Percentiles rank a stretch among this genome's conserved stretches.
phyloP scores from a whole-genome alignment of 331 rosid species.

The Pyrus hybrid region DNA sequence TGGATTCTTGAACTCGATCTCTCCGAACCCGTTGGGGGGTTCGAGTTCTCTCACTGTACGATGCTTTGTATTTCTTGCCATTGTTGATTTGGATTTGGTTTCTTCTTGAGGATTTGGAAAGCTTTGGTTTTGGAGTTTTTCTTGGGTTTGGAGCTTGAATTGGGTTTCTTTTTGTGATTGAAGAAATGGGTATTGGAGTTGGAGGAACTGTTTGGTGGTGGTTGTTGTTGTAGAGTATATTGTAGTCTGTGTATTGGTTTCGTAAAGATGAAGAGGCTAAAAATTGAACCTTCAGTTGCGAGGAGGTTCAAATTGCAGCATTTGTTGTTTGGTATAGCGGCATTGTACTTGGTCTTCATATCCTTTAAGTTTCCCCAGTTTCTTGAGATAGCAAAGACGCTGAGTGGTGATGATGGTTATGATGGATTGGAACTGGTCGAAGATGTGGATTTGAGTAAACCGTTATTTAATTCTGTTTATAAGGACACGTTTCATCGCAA shows the following conservation, averaged over 20 bases:
- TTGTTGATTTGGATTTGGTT: constrained; percentile 9
- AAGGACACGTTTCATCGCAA: constrained; percentile 72
- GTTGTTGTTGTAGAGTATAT: constrained; percentile 13
- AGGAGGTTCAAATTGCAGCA: constrained; percentile 76
- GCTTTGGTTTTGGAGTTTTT: neutral
- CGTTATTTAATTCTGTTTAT: constrained; percentile 57
- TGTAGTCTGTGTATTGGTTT: neutral
- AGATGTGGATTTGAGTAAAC: constrained; percentile 55
- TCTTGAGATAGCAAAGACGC: constrained; percentile 45
- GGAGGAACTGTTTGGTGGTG: constrained; percentile 30
- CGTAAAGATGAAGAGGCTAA: constrained; percentile 62
- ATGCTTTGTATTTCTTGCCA: neutral
- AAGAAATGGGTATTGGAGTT: constrained; percentile 24
- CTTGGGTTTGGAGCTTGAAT: constrained; percentile 15
- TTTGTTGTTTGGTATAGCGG: constrained; percentile 59
- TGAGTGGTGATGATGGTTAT: constrained; percentile 85
- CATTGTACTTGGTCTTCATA: constrained; percentile 68
- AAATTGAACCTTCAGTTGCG: constrained; percentile 50
- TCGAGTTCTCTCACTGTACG: constrained; percentile 4
- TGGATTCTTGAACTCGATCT: constrained; percentile 24
- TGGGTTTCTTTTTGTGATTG: constrained; percentile 10
- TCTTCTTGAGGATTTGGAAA: constrained; percentile 6
- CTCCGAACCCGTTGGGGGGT: constrained; percentile 16
- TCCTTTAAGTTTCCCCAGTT: constrained; percentile 72
- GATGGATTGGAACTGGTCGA: constrained; percentile 56